These are phyloP conservation scores for Cerioporus squamosus DNA, from an alignment of 1,284 basidiomycete species.

Conservation along the genomic window DNA sequence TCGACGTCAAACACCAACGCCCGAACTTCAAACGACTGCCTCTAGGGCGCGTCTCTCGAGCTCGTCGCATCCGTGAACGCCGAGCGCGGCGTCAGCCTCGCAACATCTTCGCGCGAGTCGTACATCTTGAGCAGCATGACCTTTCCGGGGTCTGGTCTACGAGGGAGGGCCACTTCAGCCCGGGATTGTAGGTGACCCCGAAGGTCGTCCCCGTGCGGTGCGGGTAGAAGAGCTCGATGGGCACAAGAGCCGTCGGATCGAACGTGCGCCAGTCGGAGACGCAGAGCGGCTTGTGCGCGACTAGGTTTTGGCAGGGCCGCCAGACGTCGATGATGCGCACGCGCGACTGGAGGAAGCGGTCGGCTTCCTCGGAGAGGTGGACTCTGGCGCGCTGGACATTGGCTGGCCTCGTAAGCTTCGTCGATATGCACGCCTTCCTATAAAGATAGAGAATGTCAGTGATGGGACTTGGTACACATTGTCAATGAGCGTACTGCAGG, in stretches of 20 bases:
- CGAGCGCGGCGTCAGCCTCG: slow-evolving; percentile 48
- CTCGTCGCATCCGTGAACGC: slow-evolving; percentile 46
- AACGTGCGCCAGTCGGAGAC: slow-evolving; percentile 48
- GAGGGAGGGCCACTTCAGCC: slow-evolving; percentile 51
- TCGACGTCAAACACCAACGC: slow-evolving; percentile 40
- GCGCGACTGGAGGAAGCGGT: slow-evolving; percentile 48
- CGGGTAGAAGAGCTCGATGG: slow-evolving; percentile 35
- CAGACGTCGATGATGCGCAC: slow-evolving; percentile 60
- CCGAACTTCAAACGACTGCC: slow-evolving; percentile 47
- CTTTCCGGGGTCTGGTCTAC: slow-evolving; percentile 49
- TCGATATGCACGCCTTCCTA: slow-evolving; percentile 51
- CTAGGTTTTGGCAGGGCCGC: slow-evolving; percentile 49
- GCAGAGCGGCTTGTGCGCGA: slow-evolving; percentile 49
- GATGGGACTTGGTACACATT: not conserved
- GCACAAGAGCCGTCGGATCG: slow-evolving; percentile 37
- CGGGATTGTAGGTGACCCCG: slow-evolving; percentile 39
- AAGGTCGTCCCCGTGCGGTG: slow-evolving; percentile 39
- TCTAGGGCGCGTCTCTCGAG: slow-evolving; percentile 41
- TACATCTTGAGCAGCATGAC: slow-evolving; percentile 52
- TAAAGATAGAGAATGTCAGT: not conserved
- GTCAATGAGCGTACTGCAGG: slow-evolving; percentile 36
- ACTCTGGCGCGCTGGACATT: slow-evolving; percentile 50
- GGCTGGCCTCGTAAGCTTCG: slow-evolving; percentile 53
- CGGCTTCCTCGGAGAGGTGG: slow-evolving; percentile 51
- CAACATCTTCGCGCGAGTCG: slow-evolving; percentile 44